Evolutionary conservation across 1,139 yeast species (phyloP).

Genomic region (Candida sojae): DNA sequence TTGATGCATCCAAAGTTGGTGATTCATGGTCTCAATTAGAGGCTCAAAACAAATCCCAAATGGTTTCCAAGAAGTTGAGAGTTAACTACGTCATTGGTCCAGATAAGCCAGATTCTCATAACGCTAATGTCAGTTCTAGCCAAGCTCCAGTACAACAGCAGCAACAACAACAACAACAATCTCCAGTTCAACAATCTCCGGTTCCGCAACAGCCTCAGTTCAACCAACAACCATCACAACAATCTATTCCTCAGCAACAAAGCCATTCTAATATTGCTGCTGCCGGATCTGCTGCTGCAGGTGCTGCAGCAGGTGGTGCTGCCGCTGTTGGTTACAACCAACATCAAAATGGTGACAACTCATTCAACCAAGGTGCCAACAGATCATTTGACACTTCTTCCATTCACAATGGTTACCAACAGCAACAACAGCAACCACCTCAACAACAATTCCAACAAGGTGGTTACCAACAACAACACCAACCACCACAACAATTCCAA

Average conservation of each 20-base stretch:
- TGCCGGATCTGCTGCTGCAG: conserved; percentile 15
- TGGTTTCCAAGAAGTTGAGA: conserved; percentile 74
- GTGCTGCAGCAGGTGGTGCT: conserved; percentile 19
- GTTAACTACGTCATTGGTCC: conserved; percentile 59
- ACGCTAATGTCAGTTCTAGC: conserved; percentile 7
- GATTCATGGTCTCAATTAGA: conserved; percentile 76
- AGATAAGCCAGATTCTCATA: conserved; percentile 12
- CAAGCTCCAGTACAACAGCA: conserved; percentile 8
- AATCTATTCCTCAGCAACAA: conserved; percentile 6
- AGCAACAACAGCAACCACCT: conserved; percentile 8
- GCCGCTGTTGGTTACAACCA: conserved; percentile 16
- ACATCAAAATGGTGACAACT: conserved; percentile 10
- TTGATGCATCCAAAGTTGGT: conserved; percentile 58
- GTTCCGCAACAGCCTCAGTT: conserved; percentile 6
- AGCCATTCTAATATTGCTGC: conserved; percentile 13
- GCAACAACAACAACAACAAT: conserved; percentile 6
- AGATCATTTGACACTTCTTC: conserved; percentile 14
- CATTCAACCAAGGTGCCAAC: conserved; percentile 10
- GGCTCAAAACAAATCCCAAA: conserved; percentile 55
- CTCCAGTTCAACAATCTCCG: conserved; percentile 4
- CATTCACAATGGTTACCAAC: conserved; percentile 12
- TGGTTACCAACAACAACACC: conserved; percentile 11
- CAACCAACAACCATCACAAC: conserved; percentile 7
- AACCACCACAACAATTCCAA: conserved; percentile 8
- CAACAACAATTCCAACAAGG: conserved; percentile 5